Evolutionary conservation across 2,329 filamentous ascomycete species (phyloP).

Genomic region (Venturia effusa): DNA sequence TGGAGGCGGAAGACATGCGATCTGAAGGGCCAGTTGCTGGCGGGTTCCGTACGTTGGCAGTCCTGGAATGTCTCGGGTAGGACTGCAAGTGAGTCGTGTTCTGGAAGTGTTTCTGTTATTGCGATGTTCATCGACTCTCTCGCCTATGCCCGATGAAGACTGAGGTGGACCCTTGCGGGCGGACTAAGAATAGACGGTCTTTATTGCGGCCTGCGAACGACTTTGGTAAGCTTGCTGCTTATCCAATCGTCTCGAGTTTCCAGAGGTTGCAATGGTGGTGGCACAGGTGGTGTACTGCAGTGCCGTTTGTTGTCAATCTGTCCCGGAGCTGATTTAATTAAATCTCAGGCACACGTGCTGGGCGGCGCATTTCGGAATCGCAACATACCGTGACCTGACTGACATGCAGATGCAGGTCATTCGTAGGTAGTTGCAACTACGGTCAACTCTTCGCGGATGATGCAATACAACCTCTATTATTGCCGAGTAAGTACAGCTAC

Average conservation of each 20-base stretch:
- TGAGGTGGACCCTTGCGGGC: not conserved
- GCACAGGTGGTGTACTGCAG: not conserved
- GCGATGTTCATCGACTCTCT: not conserved
- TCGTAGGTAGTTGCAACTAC: too few species aligned
- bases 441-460: too few species aligned
- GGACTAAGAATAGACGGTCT: not conserved
- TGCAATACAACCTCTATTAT: too few species aligned
- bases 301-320: not conserved
- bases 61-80: not conserved
- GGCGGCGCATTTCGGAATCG: not conserved
- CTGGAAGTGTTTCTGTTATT: not conserved
- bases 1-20: slow-evolving; percentile 17
- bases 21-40: slow-evolving; percentile 23
- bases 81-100: not conserved
- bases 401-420: too few species aligned
- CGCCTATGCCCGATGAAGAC: not conserved
- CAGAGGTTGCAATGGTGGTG: not conserved
- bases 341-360: not conserved
- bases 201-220: not conserved
- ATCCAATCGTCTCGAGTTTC: not conserved
- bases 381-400: too few species aligned
- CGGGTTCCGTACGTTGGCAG: slow-evolving; percentile 19
- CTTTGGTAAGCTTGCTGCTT: not conserved
- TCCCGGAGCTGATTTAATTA: not conserved
- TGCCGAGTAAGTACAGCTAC: too few species aligned